Evolutionary conservation across 768 basidiomycete genomes (phyloP), one percentile per base, ranked within the genome.

Genomic region (Lentinula guzmanii): DNA sequence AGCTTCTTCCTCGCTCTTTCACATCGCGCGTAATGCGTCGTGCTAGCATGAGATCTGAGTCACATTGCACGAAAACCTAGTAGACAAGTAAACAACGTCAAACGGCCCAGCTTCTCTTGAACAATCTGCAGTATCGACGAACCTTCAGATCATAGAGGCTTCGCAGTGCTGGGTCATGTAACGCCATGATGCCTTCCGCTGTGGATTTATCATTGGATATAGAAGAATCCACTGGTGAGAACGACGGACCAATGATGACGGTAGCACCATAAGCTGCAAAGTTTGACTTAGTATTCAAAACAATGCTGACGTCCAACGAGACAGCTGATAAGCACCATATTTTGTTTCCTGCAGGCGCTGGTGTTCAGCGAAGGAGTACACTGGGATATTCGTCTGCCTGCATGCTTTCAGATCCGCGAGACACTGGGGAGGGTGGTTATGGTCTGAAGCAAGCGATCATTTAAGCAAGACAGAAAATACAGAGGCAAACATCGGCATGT

Each of bases 41-140:
- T 1, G 96, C 93, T 52, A 99, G 87, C 97, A 99, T 99, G 21
- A 98, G 76, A 71, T 99, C 97, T 7, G 95, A 89, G 70, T 98
- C 95, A 62, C 90, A 91, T 77, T 96, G 92, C 6, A 95, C 93
- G 64, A 93, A 95, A 4, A 95, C 79, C 89, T 92, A 59, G 24
- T 41, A 28, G 31, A 54, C 7, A 6, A 41, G 18, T 1, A 45
- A 13, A 51, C 48, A 5, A 60, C 4, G 15, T 50, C 5, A 28
- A 13, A 41, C 24, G 11, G 21, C 21, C 21, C 4, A 18, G 37
- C n/a, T 21, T 37, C 9, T 41, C 9, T n/a, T 46, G 28, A 18
- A 16, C 18, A 28, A 11, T 21, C 16, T 52, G 15, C n/a, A 62
- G 18, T 5, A 33, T n/a, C 7, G 0, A 67, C 71, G 55, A 64